Evolutionary conservation across 768 basidiomycete species (phyloP), one percentile per base, ranked within the genome.

Genomic region (Leucocoprinus birnbaumii): DNA sequence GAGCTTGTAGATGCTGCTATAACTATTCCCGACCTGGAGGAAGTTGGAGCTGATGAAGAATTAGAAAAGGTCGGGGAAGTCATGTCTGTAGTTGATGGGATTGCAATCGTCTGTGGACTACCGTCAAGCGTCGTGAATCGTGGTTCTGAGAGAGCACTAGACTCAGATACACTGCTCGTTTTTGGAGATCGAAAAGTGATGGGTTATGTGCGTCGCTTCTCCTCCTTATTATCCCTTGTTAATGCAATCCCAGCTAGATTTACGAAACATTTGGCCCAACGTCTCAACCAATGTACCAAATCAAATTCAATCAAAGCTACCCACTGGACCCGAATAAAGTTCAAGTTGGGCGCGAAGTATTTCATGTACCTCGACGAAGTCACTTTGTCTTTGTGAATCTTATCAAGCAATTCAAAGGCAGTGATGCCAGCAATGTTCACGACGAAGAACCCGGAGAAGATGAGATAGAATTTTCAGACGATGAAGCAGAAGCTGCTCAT

Each of bases 241-340:
- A 60, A 62, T 53, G 38, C 56, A 48, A 27, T 48, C 63, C 58
- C 56, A 61, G 59, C 9, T 67, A 95, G 92, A 77, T 98, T 50
- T 91, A 88, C 65, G 96, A 98, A 71, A 97, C 95, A 0, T 98
- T 98, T 70, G 96, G 96, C 9, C 94, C 96, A 2, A 92, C 95
- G 8, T 79, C 82, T 18, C 87, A 91, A 56, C 96, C 96, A 5
- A 73, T 96, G 55, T 98, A 98, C 66, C 89, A 93, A 62, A 77
- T 98, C 59, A 86, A 85, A 63, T 92, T 95, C 69, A 87, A 79
- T 60, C 73, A 83, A 34, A 66, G 75, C 2, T 86, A 84, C 61
- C 82, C 88, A 3, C 67, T 90, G 42, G 77, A 89, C 64, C 64
- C 71, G 11, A 74, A 80, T 51, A 80, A 79, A 62, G 76, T 87